These are phyloP conservation scores for Kappamyces sp. DNA, from an alignment of 192 early-diverging fungal species.

Conservation along the genomic window DNA sequence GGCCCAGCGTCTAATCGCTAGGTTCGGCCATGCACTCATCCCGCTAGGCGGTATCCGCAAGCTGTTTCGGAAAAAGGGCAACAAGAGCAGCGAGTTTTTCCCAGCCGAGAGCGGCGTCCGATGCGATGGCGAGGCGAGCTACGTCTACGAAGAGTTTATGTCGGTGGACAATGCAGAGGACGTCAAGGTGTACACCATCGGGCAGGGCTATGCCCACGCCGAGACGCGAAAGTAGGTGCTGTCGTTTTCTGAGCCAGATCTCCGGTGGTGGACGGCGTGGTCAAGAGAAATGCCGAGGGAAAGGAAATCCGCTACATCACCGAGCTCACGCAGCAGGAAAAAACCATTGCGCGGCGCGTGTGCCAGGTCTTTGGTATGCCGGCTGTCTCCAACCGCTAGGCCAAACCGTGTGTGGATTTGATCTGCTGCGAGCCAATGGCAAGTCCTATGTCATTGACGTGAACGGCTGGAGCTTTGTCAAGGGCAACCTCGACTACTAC, in stretches of 20 bases:
- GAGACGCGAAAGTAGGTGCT: slow-evolving; percentile 81
- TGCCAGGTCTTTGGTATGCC: slow-evolving; percentile 61
- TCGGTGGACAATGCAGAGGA: slow-evolving; percentile 91
- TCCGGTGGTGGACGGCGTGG: slow-evolving; percentile 91
- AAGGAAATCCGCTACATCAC: slow-evolving; percentile 95
- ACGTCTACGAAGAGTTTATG: slow-evolving; percentile 94
- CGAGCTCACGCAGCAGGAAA: slow-evolving; percentile 71
- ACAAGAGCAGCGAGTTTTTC: slow-evolving; percentile 91
- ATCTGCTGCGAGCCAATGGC: slow-evolving; percentile 77
- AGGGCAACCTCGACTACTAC: slow-evolving; percentile 91
- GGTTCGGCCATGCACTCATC: background rate
- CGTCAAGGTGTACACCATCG: slow-evolving; percentile 96
- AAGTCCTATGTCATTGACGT: slow-evolving; percentile 92
- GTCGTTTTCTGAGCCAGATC: slow-evolving; percentile 44
- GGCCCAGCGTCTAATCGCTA: slow-evolving; percentile 71
- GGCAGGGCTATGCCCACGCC: slow-evolving; percentile 81
- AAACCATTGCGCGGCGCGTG: slow-evolving; percentile 67
- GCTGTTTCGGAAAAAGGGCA: slow-evolving; percentile 56
- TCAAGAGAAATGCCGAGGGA: slow-evolving; percentile 91
- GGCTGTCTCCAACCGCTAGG: slow-evolving; percentile 13
- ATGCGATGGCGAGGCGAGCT: slow-evolving; percentile 61
- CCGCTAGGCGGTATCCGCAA: slow-evolving; percentile 24
- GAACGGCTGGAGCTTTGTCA: slow-evolving; percentile 99
- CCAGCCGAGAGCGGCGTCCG: slow-evolving; percentile 62
- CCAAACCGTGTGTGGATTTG: slow-evolving; percentile 94